Evolutionary conservation across 2,329 filamentous ascomycete genomes (phyloP).

Genomic region (Pezicula neosporulosa): DNA sequence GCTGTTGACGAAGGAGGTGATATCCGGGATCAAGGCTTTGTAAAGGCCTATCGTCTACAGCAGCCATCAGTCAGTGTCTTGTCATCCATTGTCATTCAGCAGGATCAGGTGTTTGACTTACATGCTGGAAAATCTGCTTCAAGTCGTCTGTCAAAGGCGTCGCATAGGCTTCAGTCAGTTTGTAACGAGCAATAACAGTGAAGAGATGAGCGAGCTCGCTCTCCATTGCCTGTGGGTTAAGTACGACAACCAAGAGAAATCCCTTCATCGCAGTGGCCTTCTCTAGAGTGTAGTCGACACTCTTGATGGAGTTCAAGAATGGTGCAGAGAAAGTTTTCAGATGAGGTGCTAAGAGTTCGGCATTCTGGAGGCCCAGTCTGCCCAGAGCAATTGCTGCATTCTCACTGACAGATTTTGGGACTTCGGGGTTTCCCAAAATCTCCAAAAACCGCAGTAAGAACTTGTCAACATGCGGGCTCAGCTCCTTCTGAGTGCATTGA

Average conservation of each 20-base stretch:
- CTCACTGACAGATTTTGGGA: slow-evolving; percentile 84
- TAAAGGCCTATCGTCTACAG: slow-evolving; percentile 47
- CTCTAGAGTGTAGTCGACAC: slow-evolving; percentile 85
- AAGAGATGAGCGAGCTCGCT: slow-evolving; percentile 80
- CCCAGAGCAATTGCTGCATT: slow-evolving; percentile 94
- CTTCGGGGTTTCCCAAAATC: slow-evolving; percentile 80
- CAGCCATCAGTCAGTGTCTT: slow-evolving; percentile 14
- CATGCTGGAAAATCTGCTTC: slow-evolving; percentile 25
- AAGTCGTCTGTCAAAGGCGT: slow-evolving; percentile 25
- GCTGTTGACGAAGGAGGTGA: slow-evolving; percentile 42
- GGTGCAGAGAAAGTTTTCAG: slow-evolving; percentile 76
- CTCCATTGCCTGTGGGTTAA: slow-evolving; percentile 91
- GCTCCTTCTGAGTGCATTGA: slow-evolving; percentile 63
- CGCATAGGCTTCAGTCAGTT: slow-evolving; percentile 52
- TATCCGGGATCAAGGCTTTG: slow-evolving; percentile 50
- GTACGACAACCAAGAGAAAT: slow-evolving; percentile 78
- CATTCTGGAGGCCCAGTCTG: slow-evolving; percentile 76
- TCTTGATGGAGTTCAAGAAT: slow-evolving; percentile 78
- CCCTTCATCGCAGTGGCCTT: slow-evolving; percentile 92
- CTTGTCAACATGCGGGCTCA: slow-evolving; percentile 74
- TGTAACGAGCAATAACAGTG: slow-evolving; percentile 75
- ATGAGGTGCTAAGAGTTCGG: slow-evolving; percentile 72
- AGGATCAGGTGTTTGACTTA: slow-evolving; percentile 12
- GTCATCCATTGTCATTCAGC: neutral
- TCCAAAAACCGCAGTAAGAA: slow-evolving; percentile 74